These are phyloP conservation scores for Heterobasidion parviporum DNA, from an alignment of 1,284 basidiomycete species.

Conservation along the genomic window DNA sequence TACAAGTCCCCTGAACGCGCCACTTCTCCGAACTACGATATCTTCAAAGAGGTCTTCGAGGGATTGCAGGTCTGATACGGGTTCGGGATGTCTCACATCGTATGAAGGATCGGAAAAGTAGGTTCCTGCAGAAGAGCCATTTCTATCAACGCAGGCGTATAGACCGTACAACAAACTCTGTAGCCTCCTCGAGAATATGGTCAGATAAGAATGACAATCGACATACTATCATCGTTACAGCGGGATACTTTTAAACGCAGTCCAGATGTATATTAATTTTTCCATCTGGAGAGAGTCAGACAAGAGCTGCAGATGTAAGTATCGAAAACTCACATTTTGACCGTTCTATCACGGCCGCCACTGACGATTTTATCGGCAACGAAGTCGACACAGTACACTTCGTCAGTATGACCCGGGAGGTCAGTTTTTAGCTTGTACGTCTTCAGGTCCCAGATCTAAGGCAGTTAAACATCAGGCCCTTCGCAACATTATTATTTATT, in stretches of 20 bases:
- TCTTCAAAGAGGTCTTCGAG: constrained; percentile 25
- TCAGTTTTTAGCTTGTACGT: constrained; percentile 92
- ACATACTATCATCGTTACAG: too few species aligned
- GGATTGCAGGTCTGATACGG: constrained; percentile 12
- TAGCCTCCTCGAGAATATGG: too few species aligned
- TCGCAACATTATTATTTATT: neutral
- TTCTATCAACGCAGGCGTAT: too few species aligned
- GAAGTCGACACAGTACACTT: constrained; percentile 98
- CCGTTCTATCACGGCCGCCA: constrained; percentile 71
- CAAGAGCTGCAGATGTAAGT: neutral
- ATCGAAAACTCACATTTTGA: constrained; percentile 57
- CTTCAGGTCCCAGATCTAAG: constrained; percentile 88
- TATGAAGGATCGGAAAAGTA: constrained; percentile 5
- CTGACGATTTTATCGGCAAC: constrained; percentile 97
- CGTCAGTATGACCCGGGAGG: constrained; percentile 93
- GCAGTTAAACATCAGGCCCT: neutral
- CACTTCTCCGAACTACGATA: constrained; percentile 21
- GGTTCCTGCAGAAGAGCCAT: neutral
- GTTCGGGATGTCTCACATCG: neutral
- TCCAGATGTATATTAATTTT: neutral
- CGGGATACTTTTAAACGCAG: neutral
- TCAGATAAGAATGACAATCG: too few species aligned
- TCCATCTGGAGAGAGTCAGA: neutral
- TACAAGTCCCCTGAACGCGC: constrained; percentile 22
- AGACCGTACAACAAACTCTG: too few species aligned